Conservation (phyloP, 768 basidiomycete species). For the Pleurotus giganteus region DNA sequence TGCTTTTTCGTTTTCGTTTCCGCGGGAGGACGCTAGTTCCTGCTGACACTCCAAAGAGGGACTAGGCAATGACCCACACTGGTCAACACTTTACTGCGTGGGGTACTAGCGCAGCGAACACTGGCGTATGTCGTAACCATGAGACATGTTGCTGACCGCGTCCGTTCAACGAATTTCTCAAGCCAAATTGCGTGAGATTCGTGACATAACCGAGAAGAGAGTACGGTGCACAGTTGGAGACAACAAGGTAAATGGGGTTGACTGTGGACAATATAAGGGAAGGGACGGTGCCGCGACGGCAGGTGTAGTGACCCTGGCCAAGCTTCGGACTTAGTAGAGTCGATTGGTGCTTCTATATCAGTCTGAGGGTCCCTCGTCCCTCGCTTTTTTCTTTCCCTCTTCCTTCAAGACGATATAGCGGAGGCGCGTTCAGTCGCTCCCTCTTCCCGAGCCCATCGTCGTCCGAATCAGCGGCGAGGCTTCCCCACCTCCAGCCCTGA, state of each 20-base stretch:
- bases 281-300: not conserved
- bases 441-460: not conserved
- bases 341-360: slow-evolving; percentile 2
- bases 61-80: not conserved
- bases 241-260: no score
- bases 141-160: not conserved
- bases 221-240: no score
- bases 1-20: no score
- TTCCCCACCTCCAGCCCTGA: not conserved
- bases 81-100: not conserved
- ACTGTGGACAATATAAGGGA: not conserved
- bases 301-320: not conserved
- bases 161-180: not conserved
- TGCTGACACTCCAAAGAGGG: not conserved
- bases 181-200: not conserved
- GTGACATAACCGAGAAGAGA: no score
- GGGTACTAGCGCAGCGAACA: not conserved
- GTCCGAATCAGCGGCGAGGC: not conserved
- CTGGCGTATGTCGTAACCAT: slow-evolving; percentile 3
- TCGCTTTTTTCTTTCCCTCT: not conserved
- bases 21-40: no score
- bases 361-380: slow-evolving; percentile 3
- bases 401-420: not conserved
- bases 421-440: not conserved
- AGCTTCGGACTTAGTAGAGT: slow-evolving; percentile 1